Evolutionary conservation across 2,329 filamentous ascomycete genomes (phyloP).

Genomic region (Epicoccum nigrum): DNA sequence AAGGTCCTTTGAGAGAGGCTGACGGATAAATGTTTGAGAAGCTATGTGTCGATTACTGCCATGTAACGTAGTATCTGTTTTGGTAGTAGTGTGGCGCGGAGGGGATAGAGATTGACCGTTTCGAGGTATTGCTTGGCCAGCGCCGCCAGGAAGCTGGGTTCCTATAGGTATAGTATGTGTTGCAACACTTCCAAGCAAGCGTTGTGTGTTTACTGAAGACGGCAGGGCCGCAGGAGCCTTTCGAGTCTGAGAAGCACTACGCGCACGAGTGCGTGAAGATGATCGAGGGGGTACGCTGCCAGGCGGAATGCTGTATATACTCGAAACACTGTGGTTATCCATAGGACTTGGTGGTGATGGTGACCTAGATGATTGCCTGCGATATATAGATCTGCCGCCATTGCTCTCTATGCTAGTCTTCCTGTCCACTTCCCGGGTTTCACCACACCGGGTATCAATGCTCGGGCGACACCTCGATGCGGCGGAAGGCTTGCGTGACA

Average conservation of each 20-base stretch:
- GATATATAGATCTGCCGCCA: conserved; percentile 34
- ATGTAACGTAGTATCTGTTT: conserved; percentile 52
- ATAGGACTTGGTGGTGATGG: conserved; percentile 42
- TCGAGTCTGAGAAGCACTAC: conserved; percentile 32
- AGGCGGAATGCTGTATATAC: conserved; percentile 54
- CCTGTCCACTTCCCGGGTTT: conserved; percentile 37
- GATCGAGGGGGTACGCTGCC: conserved; percentile 54
- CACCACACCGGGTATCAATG: conserved; percentile 33
- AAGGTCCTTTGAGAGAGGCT: conserved; percentile 55
- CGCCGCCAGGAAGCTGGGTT: conserved; percentile 32
- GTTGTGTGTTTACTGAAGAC: conserved; percentile 23
- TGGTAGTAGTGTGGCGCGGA: conserved; percentile 51
- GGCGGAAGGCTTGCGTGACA: conserved; percentile 42
- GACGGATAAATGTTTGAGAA: conserved; percentile 57
- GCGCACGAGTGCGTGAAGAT: conserved; percentile 49
- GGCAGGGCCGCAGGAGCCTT: conserved; percentile 25
- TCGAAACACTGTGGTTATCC: conserved; percentile 49
- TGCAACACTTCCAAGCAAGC: conserved; percentile 20
- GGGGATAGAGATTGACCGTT: conserved; percentile 50
- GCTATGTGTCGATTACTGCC: conserved; percentile 52
- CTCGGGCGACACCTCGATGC: conserved; percentile 40
- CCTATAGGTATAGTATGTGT: conserved; percentile 25
- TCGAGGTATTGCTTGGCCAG: conserved; percentile 50
- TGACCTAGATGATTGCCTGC: conserved; percentile 36
- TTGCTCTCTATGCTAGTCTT: conserved; percentile 38